Evolutionary conservation across 2,329 filamentous ascomycete genomes (phyloP).

Genomic region (Endothia cerciana): DNA sequence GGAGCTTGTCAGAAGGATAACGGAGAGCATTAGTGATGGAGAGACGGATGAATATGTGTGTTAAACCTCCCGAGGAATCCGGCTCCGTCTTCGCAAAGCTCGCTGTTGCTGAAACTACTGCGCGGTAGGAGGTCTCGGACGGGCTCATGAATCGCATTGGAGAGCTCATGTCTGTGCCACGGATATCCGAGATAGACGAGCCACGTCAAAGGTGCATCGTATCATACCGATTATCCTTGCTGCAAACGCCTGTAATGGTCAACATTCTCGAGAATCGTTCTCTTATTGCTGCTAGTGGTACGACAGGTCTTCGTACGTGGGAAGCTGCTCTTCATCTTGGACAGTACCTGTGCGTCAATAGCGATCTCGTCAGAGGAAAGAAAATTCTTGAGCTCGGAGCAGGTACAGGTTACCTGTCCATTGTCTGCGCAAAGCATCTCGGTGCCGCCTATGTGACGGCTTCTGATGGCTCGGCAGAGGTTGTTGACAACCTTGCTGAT

Average conservation of each 20-base stretch:
- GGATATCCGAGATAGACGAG: slow-evolving; percentile 66
- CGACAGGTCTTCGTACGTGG: slow-evolving; percentile 80
- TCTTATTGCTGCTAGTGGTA: slow-evolving; percentile 71
- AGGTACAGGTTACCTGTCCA: slow-evolving; percentile 75
- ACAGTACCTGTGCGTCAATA: slow-evolving; percentile 63
- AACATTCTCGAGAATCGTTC: slow-evolving; percentile 71
- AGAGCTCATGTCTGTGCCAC: slow-evolving; percentile 63
- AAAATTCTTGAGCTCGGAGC: slow-evolving; percentile 73
- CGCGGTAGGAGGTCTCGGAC: slow-evolving; percentile 78
- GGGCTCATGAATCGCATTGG: slow-evolving; percentile 73
- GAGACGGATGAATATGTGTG: slow-evolving; percentile 90
- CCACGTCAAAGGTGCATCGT: slow-evolving; percentile 76
- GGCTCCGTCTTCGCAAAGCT: background rate
- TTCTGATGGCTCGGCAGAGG: slow-evolving; percentile 75
- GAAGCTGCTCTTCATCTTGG: slow-evolving; percentile 78
- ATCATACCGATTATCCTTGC: slow-evolving; percentile 63
- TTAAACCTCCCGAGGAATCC: slow-evolving; percentile 28
- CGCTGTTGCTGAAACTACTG: background rate
- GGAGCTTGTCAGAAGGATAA: slow-evolving; percentile 69
- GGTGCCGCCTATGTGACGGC: slow-evolving; percentile 62
- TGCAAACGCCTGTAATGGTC: slow-evolving; percentile 44
- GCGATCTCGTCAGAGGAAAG: slow-evolving; percentile 53
- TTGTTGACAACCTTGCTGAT: slow-evolving; percentile 68
- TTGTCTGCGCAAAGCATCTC: slow-evolving; percentile 73
- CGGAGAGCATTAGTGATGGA: slow-evolving; percentile 64